Conservation (phyloP, 768 basidiomycete species). For the Mycena vulgaris region DNA sequence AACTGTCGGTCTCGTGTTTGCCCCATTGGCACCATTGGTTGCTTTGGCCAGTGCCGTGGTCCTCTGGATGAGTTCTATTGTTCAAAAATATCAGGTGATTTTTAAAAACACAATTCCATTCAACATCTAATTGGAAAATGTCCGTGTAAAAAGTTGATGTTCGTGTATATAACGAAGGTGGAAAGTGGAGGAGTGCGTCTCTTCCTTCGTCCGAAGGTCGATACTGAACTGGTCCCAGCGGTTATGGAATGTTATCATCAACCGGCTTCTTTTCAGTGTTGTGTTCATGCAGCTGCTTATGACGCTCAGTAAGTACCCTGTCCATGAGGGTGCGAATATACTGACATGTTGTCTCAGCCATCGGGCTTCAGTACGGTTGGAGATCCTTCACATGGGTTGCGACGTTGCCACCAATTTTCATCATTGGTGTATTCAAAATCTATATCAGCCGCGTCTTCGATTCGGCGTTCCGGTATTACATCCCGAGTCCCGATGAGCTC, state of each 20-base stretch:
- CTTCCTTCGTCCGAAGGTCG: background rate
- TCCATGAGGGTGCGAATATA: background rate
- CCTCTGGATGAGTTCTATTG: constrained; percentile 89
- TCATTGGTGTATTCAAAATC: constrained; percentile 87
- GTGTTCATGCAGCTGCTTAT: constrained; percentile 91
- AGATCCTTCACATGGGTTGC: constrained; percentile 85
- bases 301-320: constrained; percentile 80
- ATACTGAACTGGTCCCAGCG: constrained; percentile 63
- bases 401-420: constrained; percentile 88
- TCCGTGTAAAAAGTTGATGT: too few species aligned
- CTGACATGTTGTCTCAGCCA: constrained; percentile 63
- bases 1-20: constrained; percentile 95
- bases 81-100: constrained; percentile 87
- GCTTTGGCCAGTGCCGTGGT: constrained; percentile 86
- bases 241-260: constrained; percentile 94
- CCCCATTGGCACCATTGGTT: constrained; percentile 94
- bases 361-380: constrained; percentile 86
- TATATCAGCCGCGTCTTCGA: constrained; percentile 82
- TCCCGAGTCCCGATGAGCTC: constrained; percentile 86
- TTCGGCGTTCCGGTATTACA: constrained; percentile 83
- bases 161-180: constrained; percentile 89
- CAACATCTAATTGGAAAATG: background rate
- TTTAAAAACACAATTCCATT: background rate
- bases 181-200: constrained; percentile 92
- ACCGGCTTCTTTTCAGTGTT: constrained; percentile 84